phyloP scores from a whole-genome alignment of 129 eudicot genomes.

The Chrysanthemum seticuspe region DNA sequence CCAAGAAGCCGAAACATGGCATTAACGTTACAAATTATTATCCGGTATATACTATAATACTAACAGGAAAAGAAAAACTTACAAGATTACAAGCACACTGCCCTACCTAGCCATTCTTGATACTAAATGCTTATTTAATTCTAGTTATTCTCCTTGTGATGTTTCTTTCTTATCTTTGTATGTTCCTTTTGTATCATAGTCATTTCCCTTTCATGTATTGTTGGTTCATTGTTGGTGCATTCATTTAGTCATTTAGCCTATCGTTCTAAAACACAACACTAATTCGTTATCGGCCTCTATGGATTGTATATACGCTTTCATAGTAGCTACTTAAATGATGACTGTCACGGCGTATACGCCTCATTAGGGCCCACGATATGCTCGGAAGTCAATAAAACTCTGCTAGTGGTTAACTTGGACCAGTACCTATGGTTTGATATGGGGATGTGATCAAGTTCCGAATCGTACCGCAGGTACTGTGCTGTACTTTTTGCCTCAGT shows the following conservation, averaged over 20 bases:
- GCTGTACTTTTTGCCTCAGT: constrained; percentile 30
- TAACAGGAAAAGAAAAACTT: background rate
- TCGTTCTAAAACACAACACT: constrained; percentile 6
- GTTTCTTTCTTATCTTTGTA: constrained; percentile 21
- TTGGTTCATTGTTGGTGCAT: background rate
- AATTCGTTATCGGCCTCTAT: background rate
- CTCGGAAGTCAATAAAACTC: constrained; percentile 14
- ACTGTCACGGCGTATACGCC: background rate
- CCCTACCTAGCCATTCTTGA: constrained; percentile 6
- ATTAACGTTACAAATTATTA: background rate
- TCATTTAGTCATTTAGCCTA: constrained; percentile 10
- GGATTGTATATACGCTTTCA: constrained; percentile 5
- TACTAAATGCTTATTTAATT: constrained; percentile 23
- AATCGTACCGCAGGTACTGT: constrained; percentile 19
- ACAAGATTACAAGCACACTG: background rate
- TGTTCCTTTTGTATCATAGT: constrained; percentile 28
- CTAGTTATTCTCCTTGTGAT: constrained; percentile 24
- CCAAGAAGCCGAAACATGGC: background rate
- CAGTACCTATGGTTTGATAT: constrained; percentile 15
- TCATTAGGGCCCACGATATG: constrained; percentile 17
- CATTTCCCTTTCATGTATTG: constrained; percentile 17
- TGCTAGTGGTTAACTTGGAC: constrained; percentile 28
- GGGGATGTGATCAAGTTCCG: constrained; percentile 18
- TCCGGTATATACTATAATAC: background rate
- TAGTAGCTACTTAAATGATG: constrained; percentile 16